A percentile compares a stretch with the other conserved stretches of the same genome.
These are phyloP conservation scores for Boletus insuetus DNA, from an alignment of 768 basidiomycete genomes.

Conservation along the genomic window DNA sequence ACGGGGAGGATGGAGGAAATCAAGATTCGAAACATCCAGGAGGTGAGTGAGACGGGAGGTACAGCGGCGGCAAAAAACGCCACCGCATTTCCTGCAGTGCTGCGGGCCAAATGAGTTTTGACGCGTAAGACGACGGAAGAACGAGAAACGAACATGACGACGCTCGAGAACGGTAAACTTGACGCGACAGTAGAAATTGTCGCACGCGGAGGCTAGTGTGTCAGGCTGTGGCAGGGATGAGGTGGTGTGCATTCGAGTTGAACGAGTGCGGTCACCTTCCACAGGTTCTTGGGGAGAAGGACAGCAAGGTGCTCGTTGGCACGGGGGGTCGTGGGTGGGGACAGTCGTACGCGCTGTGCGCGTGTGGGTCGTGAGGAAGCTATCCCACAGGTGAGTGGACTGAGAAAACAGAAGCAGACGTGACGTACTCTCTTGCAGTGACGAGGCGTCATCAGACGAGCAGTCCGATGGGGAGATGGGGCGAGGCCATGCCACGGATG, in stretches of 20 bases:
- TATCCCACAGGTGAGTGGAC: conserved; percentile 1
- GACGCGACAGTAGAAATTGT: conserved; percentile 69
- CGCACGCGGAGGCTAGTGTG: conserved; percentile 57
- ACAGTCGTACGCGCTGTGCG: conserved; percentile 15
- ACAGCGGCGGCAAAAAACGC: conserved; percentile 68
- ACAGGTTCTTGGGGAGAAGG: conserved; percentile 61
- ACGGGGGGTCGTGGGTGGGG: conserved; percentile 22
- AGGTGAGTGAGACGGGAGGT: conserved; percentile 57
- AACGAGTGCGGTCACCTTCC: conserved; percentile 55
- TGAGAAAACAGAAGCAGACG: neutral
- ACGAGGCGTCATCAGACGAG: neutral
- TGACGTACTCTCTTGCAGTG: conserved; percentile 16
- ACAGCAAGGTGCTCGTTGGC: conserved; percentile 77
- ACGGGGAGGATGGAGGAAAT: conserved; percentile 70
- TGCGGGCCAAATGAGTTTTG: conserved; percentile 31
- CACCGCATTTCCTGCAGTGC: conserved; percentile 87
- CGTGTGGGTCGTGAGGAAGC: conserved; percentile 23
- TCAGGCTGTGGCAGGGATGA: conserved; percentile 50
- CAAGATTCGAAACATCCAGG: conserved; percentile 68
- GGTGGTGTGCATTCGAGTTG: neutral
- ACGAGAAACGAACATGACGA: conserved; percentile 56
- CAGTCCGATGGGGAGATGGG: neutral
- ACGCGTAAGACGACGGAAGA: neutral
- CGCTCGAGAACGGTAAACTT: conserved; percentile 69
- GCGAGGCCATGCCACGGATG: conserved; percentile 11